Conservation (phyloP, 306 rosid species). For the Prosopis cineraria region DNA sequence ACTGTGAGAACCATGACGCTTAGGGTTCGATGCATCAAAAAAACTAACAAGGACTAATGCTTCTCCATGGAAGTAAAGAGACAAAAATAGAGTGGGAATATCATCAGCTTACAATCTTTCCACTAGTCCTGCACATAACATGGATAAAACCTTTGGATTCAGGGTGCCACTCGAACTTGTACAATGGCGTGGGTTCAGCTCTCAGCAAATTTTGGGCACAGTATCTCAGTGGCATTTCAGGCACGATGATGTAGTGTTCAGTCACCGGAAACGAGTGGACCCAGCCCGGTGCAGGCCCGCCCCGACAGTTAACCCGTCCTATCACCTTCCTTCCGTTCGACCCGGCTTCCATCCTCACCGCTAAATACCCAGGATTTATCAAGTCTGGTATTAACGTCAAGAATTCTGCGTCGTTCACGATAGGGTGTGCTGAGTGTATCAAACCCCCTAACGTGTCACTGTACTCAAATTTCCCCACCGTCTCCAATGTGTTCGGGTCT, state of each 20-base stretch:
- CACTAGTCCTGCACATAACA: constrained; percentile 83
- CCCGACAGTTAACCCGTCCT: constrained; percentile 70
- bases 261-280: constrained; percentile 92
- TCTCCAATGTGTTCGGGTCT: constrained; percentile 73
- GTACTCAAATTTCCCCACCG: constrained; percentile 71
- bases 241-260: constrained; percentile 71
- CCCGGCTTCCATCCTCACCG: constrained; percentile 74
- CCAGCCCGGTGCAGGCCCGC: constrained; percentile 85
- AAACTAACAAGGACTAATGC: too few relatives aligned
- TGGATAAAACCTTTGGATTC: constrained; percentile 72
- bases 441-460: constrained; percentile 80
- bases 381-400: constrained; percentile 79
- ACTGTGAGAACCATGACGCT: too few relatives aligned
- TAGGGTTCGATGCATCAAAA: too few relatives aligned
- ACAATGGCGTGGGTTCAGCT: constrained; percentile 88
- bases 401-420: constrained; percentile 78
- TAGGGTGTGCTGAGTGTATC: constrained; percentile 90
- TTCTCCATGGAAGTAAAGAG: too few relatives aligned
- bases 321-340: constrained; percentile 76
- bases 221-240: constrained; percentile 89
- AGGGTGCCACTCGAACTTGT: constrained; percentile 93
- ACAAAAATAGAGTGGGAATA: too few relatives aligned
- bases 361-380: constrained; percentile 75
- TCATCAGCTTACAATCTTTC: constrained; percentile 59
- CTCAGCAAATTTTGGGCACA: constrained; percentile 76